These are phyloP conservation scores for Biscogniauxia marginata DNA, from an alignment of 2,329 filamentous ascomycete genomes.

Conservation along the genomic window DNA sequence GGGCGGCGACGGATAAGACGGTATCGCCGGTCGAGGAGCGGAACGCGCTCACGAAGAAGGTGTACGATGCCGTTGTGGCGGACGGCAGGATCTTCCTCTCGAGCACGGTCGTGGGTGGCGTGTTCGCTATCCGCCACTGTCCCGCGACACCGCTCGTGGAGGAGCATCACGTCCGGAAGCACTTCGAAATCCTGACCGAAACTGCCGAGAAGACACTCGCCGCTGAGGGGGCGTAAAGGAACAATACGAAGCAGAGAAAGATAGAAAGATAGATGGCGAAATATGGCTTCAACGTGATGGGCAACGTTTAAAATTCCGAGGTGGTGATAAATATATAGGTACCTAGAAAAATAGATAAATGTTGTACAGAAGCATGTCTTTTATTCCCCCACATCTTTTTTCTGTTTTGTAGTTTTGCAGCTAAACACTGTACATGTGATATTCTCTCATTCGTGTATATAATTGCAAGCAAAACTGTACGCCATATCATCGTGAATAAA, in stretches of 20 bases:
- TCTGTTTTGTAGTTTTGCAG: too few relatives aligned
- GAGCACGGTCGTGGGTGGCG: conserved; percentile 67
- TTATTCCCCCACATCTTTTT: background rate
- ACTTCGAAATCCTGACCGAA: conserved; percentile 72
- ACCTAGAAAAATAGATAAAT: background rate
- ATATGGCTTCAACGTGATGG: conserved; percentile 1
- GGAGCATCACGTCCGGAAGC: conserved; percentile 67
- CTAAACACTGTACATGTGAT: too few relatives aligned
- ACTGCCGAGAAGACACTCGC: conserved; percentile 56
- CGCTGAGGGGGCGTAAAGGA: conserved; percentile 14
- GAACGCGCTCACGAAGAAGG: conserved; percentile 68
- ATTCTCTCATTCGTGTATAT: too few relatives aligned
- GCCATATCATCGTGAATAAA: too few relatives aligned
- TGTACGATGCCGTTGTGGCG: conserved; percentile 74
- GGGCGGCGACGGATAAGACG: conserved; percentile 26
- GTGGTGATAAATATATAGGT: background rate
- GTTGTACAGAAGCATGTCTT: too few relatives aligned
- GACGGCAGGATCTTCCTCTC: conserved; percentile 81
- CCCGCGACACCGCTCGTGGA: conserved; percentile 69
- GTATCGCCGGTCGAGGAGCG: conserved; percentile 43
- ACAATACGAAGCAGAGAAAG: background rate
- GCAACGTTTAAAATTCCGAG: conserved; percentile 4
- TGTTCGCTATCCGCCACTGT: conserved; percentile 79
- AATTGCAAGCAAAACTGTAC: too few relatives aligned
- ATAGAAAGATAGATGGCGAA: conserved; percentile 2